phyloP scores from a whole-genome alignment of 2,329 filamentous ascomycete genomes.

The Albophoma yamanashiensis region DNA sequence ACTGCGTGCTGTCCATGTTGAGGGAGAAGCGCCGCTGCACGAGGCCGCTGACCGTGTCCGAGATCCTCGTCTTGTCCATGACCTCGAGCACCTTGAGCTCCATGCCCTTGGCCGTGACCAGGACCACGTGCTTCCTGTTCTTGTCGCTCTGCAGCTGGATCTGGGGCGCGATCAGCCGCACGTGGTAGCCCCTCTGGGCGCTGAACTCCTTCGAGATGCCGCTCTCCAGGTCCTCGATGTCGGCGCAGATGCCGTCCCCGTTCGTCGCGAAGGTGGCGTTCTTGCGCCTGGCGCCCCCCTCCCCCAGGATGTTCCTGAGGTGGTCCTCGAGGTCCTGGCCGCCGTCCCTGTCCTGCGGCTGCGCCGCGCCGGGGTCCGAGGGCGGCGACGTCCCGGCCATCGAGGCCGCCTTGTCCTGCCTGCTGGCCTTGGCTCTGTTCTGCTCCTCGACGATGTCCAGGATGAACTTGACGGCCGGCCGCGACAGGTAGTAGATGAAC shows the following conservation, averaged over 20 bases:
- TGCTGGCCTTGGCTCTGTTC: constrained; percentile 51
- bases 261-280: constrained; percentile 19
- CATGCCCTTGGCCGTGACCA: constrained; percentile 97
- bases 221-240: constrained; percentile 53
- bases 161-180: constrained; percentile 90
- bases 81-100: constrained; percentile 95
- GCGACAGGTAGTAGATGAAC: constrained; percentile 95
- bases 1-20: constrained; percentile 95
- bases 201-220: constrained; percentile 82
- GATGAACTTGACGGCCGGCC: constrained; percentile 94
- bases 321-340: constrained; percentile 65
- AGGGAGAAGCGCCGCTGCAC: constrained; percentile 91
- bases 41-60: constrained; percentile 85
- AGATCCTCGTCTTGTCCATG: constrained; percentile 91
- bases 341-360: constrained; percentile 43
- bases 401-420: constrained; percentile 17
- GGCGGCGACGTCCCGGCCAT: constrained; percentile 20
- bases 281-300: constrained; percentile 76
- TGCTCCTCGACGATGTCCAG: constrained; percentile 96
- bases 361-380: constrained; percentile 25
- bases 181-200: constrained; percentile 86
- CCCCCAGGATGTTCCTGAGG: constrained; percentile 74
- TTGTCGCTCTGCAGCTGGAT: constrained; percentile 98
- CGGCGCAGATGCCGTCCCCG: constrained; percentile 21
- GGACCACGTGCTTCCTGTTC: constrained; percentile 89